phyloP scores from a whole-genome alignment of 805 yeast genomes.

The Yarrowia hollandica region DNA sequence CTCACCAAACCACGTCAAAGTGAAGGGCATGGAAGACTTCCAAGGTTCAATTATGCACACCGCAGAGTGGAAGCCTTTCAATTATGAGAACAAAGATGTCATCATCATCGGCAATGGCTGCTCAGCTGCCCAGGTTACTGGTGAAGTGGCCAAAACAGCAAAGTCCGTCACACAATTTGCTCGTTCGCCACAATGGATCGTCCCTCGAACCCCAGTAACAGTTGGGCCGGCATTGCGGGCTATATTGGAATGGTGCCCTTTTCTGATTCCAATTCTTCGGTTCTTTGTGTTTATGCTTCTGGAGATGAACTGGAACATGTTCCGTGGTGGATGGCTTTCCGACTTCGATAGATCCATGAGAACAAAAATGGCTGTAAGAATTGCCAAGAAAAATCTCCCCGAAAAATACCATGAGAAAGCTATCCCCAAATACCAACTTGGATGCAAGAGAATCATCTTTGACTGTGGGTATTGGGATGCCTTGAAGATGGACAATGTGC shows the following conservation, averaged over 20 bases:
- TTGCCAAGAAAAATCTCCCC: background rate
- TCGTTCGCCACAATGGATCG: slow-evolving; percentile 33
- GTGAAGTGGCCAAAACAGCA: slow-evolving; percentile 20
- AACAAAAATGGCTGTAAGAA: background rate
- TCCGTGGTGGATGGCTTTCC: slow-evolving; percentile 25
- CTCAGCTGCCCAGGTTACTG: slow-evolving; percentile 30
- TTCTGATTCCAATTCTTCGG: slow-evolving; percentile 23
- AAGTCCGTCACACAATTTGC: slow-evolving; percentile 32
- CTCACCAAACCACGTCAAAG: slow-evolving; percentile 28
- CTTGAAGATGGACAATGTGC: slow-evolving; percentile 27
- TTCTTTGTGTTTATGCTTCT: slow-evolving; percentile 25
- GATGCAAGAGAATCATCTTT: slow-evolving; percentile 32
- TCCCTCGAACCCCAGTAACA: slow-evolving; percentile 20
- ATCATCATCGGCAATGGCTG: slow-evolving; percentile 31
- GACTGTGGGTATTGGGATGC: slow-evolving; percentile 32
- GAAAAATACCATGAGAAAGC: slow-evolving; percentile 10
- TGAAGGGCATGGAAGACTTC: slow-evolving; percentile 31
- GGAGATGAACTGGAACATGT: slow-evolving; percentile 30
- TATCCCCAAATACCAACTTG: slow-evolving; percentile 31
- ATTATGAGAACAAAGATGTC: slow-evolving; percentile 30
- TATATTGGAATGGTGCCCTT: slow-evolving; percentile 1
- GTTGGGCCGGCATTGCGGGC: background rate
- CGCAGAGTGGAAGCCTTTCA: slow-evolving; percentile 31
- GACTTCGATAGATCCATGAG: background rate
- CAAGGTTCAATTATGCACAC: slow-evolving; percentile 31